Conservation (phyloP, 129 eudicot species). For the Helianthus tuberosus region DNA sequence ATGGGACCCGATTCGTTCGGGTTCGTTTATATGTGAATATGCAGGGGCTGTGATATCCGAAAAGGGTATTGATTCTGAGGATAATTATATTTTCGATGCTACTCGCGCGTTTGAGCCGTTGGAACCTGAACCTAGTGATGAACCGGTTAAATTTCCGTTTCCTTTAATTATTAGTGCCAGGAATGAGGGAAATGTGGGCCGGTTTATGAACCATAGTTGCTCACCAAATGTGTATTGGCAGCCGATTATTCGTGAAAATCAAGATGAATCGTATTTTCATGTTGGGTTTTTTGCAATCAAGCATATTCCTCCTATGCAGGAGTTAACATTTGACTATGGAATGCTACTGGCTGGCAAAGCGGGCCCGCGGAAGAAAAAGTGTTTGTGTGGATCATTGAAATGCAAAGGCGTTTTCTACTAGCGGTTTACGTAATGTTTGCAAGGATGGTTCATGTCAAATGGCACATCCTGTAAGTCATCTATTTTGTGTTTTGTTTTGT, state of each 20-base stretch:
- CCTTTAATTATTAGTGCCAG: constrained; percentile 73
- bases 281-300: constrained; percentile 75
- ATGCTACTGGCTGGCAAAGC: constrained; percentile 48
- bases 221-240: constrained; percentile 87
- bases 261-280: constrained; percentile 58
- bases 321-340: constrained; percentile 85
- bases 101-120: constrained; percentile 56
- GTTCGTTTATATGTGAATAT: constrained; percentile 86
- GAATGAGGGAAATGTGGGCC: constrained; percentile 81
- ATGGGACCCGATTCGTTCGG: constrained; percentile 87
- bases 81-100: constrained; percentile 66
- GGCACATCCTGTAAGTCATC: constrained; percentile 22
- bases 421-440: constrained; percentile 23
- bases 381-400: constrained; percentile 73
- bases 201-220: constrained; percentile 98
- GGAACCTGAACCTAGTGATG: constrained; percentile 37
- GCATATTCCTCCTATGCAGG: constrained; percentile 95
- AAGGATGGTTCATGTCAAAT: constrained; percentile 16
- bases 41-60: constrained; percentile 69
- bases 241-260: constrained; percentile 68
- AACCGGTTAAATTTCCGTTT: constrained; percentile 48
- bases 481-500: background rate
- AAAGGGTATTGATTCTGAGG: constrained; percentile 47
- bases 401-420: constrained; percentile 80
- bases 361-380: constrained; percentile 54